A percentile compares a stretch with the other conserved stretches of the same genome.
These are phyloP conservation scores for Coriolopsis trogii DNA, from an alignment of 1,284 basidiomycete genomes.

Conservation along the genomic window DNA sequence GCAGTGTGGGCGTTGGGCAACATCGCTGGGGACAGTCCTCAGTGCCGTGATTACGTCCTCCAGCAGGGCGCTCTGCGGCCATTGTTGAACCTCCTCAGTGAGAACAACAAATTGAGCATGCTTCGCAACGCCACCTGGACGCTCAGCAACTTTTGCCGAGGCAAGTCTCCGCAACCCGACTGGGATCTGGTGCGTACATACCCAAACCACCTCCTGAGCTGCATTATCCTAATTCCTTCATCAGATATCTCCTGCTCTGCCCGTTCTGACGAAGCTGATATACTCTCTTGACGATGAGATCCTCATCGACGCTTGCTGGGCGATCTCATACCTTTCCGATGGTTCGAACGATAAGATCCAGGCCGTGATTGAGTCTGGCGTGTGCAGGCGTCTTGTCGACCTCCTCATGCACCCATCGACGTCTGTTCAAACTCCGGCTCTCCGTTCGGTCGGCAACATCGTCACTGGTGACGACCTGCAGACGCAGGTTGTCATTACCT, in stretches of 20 bases:
- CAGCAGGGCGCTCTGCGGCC: conserved; percentile 78
- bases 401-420: conserved; percentile 97
- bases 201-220: not conserved
- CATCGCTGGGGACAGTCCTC: conserved; percentile 94
- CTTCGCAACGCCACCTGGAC: conserved; percentile 98
- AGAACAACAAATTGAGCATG: conserved; percentile 96
- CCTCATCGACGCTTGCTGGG: conserved; percentile 99
- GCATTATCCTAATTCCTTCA: conserved; percentile 14
- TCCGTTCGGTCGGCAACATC: conserved; percentile 98
- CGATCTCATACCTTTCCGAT: conserved; percentile 98
- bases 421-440: conserved; percentile 97
- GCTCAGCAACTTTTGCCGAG: conserved; percentile 96
- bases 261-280: conserved; percentile 96
- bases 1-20: conserved; percentile 97
- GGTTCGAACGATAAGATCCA: conserved; percentile 99
- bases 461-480: conserved; percentile 99
- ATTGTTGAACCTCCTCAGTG: conserved; percentile 72
- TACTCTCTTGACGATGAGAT: conserved; percentile 99
- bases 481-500: conserved; percentile 97
- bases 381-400: conserved; percentile 96
- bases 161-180: conserved; percentile 94
- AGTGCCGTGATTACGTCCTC: conserved; percentile 90
- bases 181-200: conserved; percentile 79
- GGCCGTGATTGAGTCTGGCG: conserved; percentile 98
- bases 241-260: conserved; percentile 95